Percentiles rank a stretch among this genome's conserved stretches.
phyloP scores from a whole-genome alignment of 768 basidiomycete species.

The Boletus tomentosulus region DNA sequence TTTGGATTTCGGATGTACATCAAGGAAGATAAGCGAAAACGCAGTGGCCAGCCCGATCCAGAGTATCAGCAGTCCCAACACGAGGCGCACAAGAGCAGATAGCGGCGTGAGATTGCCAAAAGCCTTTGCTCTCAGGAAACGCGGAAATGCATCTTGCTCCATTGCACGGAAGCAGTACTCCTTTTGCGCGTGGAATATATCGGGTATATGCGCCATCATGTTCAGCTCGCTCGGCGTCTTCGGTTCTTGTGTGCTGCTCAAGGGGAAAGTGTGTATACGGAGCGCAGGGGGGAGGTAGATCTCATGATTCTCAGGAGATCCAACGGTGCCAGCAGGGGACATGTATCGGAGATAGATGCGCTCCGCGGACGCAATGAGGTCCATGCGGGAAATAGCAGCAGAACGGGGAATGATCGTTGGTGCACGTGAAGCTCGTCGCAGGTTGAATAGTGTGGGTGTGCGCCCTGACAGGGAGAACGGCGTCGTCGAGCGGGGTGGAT shows the following conservation, averaged over 20 bases:
- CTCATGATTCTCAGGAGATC: conserved; percentile 89
- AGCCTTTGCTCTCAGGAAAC: conserved; percentile 95
- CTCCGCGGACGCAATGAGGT: conserved; percentile 90
- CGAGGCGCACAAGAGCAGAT: conserved; percentile 80
- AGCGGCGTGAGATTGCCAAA: conserved; percentile 96
- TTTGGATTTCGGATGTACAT: conserved; percentile 87
- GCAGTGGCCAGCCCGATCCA: conserved; percentile 94
- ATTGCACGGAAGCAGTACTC: conserved; percentile 95
- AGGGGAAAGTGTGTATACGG: conserved; percentile 87
- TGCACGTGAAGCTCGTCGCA: conserved; percentile 77
- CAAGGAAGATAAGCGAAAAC: conserved; percentile 90
- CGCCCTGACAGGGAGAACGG: conserved; percentile 75
- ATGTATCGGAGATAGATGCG: conserved; percentile 96
- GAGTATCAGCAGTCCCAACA: conserved; percentile 77
- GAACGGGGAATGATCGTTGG: conserved; percentile 94
- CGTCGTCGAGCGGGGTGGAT: conserved; percentile 64
- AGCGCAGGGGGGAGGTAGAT: conserved; percentile 94
- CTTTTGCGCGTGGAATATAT: conserved; percentile 97
- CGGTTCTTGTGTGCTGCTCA: conserved; percentile 71
- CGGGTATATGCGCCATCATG: conserved; percentile 86
- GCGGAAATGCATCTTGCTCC: conserved; percentile 92
- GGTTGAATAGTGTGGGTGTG: conserved; percentile 72
- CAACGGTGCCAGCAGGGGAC: conserved; percentile 69
- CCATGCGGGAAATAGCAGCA: conserved; percentile 82
- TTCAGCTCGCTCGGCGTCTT: conserved; percentile 60